These are phyloP conservation scores for Tricholoma bakamatsutake DNA, from an alignment of 768 basidiomycete genomes.

Conservation along the genomic window DNA sequence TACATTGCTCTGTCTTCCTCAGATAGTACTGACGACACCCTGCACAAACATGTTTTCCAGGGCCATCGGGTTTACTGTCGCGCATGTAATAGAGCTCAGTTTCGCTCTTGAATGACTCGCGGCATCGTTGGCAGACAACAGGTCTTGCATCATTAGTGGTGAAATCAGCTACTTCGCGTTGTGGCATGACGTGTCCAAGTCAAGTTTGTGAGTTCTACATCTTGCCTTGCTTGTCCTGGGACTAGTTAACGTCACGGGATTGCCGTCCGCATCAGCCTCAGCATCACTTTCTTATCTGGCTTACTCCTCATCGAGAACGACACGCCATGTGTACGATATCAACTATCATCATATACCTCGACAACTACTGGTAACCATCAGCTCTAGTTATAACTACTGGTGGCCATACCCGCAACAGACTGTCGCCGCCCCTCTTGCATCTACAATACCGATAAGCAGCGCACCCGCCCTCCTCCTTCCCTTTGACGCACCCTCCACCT, in stretches of 20 bases:
- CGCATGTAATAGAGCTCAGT: too few species aligned
- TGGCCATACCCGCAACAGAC: constrained; percentile 1
- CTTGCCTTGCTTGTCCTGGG: background rate
- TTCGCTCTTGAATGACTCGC: too few species aligned
- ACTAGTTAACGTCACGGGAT: constrained; percentile 2
- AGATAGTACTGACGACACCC: too few species aligned
- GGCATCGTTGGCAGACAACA: too few species aligned
- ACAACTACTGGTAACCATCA: background rate
- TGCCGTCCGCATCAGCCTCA: constrained; percentile 5
- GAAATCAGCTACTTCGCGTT: too few species aligned
- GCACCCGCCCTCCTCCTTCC: background rate
- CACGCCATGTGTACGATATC: constrained; percentile 7
- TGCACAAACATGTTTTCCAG: too few species aligned
- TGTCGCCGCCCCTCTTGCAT: background rate
- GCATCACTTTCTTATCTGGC: background rate
- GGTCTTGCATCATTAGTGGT: too few species aligned
- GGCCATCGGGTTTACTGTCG: too few species aligned
- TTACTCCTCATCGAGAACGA: background rate
- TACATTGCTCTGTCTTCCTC: too few species aligned
- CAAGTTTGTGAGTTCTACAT: too few species aligned
- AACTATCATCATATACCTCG: constrained; percentile 5
- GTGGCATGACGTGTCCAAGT: too few species aligned
- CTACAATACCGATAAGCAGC: background rate
- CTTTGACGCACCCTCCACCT: background rate
- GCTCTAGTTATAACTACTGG: constrained; percentile 1